Evolutionary conservation across 495 filamentous ascomycete species (phyloP), one percentile per base, ranked within the genome.

Genomic region (Penicillium maclennaniae): DNA sequence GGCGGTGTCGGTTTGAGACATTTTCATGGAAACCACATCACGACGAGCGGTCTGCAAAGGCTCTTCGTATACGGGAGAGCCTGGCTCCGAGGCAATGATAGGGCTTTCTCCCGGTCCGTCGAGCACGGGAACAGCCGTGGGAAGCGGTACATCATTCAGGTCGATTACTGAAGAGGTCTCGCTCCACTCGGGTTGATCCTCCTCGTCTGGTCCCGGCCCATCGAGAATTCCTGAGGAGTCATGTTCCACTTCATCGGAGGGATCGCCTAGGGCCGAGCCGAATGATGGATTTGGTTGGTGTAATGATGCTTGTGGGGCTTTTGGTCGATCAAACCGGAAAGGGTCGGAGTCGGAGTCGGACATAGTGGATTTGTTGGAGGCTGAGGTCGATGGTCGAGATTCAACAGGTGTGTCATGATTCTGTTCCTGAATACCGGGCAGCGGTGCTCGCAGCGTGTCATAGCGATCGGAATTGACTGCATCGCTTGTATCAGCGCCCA

Each of bases 301-400:
- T 12, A 47, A 15, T 34, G 34, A 27, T 4, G 53, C 68, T 3
- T 56, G 54, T 0, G 71, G 66, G 3, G 69, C 68, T 7, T 54
- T 50, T 15, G 71, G 68, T 8, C 71, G 70, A 39, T 76, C 74
- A 46, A 76, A 73, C 0, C 71, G 68, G 65, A 77, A 77, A 1
- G 73, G 74, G 51, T 77, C 74, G 41, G 75, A 75, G 42, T 76
- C 74, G 1, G 66, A 65, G 12, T 73, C 72, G 0, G 72, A 75
- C 54, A 57, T 67, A 0, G 51, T 70, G 1, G 69, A 74, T 7
- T 55, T 49, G 20, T 59, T 62, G 0, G 74, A 77, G 21, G 67
- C 66, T 0, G 74, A 74, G 7, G 74, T 77, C 0, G 71, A 74
- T 8, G 72, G 74, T 7, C 72, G 69, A 14, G 73, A 71, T 36